Conservation (phyloP, 1,284 basidiomycete species). For the Peniophora sp. region DNA sequence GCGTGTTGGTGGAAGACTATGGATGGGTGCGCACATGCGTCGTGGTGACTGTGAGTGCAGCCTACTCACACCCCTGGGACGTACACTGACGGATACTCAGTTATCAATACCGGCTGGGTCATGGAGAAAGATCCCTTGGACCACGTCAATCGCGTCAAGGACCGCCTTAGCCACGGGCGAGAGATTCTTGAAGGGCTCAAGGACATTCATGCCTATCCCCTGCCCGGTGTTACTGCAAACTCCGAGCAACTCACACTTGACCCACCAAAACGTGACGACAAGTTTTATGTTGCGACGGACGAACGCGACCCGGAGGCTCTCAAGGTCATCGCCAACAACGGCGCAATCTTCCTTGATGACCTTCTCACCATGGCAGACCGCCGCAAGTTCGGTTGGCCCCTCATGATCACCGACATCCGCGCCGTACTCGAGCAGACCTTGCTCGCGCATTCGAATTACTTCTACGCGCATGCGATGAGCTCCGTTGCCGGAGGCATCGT, state of each 20-base stretch:
- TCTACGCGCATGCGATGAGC: constrained; percentile 32
- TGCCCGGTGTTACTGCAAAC: neutral
- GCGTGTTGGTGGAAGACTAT: constrained; percentile 27
- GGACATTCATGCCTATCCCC: neutral
- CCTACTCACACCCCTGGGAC: no score
- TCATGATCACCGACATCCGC: constrained; percentile 30
- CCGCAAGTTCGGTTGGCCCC: constrained; percentile 26
- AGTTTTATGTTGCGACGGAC: constrained; percentile 38
- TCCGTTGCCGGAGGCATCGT: constrained; percentile 30
- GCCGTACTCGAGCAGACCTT: constrained; percentile 32
- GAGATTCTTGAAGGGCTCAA: constrained; percentile 8
- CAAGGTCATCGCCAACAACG: constrained; percentile 21
- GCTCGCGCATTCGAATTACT: constrained; percentile 26
- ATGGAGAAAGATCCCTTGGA: constrained; percentile 24
- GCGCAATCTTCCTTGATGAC: constrained; percentile 28
- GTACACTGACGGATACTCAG: constrained; percentile 10
- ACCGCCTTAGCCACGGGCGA: constrained; percentile 21
- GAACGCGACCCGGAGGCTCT: constrained; percentile 25
- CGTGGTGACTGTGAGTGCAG: constrained; percentile 33
- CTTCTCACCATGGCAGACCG: constrained; percentile 28
- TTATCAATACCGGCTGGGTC: constrained; percentile 24
- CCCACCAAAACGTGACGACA: constrained; percentile 9
- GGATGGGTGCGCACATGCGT: constrained; percentile 39
- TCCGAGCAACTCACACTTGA: neutral
- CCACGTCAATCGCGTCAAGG: constrained; percentile 27